Evolutionary conservation across 148 eudicot genomes (phyloP).

Genomic region (Heliamphora exappendiculata): DNA sequence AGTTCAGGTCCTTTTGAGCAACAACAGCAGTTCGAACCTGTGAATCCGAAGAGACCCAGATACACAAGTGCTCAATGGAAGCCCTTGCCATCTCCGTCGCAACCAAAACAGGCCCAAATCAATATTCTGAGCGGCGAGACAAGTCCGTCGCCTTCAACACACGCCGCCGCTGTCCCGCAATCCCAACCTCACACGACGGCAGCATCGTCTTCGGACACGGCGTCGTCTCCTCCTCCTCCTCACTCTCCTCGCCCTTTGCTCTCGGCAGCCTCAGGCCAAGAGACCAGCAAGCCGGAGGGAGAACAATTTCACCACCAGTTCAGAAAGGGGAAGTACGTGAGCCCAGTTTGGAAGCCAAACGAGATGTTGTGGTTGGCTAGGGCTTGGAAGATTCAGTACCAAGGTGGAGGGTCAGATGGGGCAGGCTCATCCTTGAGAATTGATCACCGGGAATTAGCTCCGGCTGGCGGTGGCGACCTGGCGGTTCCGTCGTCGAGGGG

Average conservation of each 20-base stretch:
- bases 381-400: conserved; percentile 72
- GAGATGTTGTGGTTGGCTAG: conserved; percentile 74
- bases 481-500: conserved; percentile 22
- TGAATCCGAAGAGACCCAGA: conserved; percentile 33
- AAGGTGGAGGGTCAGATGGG: conserved; percentile 22
- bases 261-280: conserved; percentile 22
- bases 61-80: conserved; percentile 42
- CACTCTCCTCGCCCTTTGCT: conserved; percentile 23
- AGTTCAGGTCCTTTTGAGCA: conserved; percentile 8
- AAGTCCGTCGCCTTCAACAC: no score
- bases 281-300: conserved; percentile 14
- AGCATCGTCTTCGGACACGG: conserved; percentile 33
- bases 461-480: not conserved
- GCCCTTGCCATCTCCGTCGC: conserved; percentile 27
- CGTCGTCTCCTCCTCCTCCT: conserved; percentile 29
- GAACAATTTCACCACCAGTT: conserved; percentile 35
- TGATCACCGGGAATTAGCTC: conserved; percentile 4
- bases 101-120: conserved; percentile 13
- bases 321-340: conserved; percentile 75
- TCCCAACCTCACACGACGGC: conserved; percentile 9
- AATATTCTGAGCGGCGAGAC: conserved; percentile 6
- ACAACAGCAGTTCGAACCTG: conserved; percentile 19
- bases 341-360: conserved; percentile 87
- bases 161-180: conserved; percentile 2
- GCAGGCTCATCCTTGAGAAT: not conserved